Base-by-base conservation (phyloP, 2,329 filamentous ascomycete species). In the Colletotrichum viniferum region DNA sequence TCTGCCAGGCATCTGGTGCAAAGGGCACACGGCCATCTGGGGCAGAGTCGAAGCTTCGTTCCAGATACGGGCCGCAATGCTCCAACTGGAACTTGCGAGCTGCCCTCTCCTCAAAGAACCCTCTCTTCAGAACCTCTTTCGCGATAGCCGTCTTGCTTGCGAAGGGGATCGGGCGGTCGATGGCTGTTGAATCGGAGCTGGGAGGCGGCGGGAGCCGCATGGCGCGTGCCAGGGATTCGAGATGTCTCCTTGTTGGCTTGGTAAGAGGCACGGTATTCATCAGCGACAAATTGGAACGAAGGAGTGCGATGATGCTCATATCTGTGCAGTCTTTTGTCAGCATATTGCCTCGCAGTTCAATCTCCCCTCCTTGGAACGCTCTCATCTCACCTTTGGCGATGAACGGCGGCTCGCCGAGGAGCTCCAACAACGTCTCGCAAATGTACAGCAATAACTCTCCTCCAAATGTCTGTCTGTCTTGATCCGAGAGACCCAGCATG, bases 1-100 rank as follows among this genome's bases (percentile, higher is more conserved):
- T 86, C 83, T 96, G 94, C 94, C 94, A 96, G 4, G 89, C 90
- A 84, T 96, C 94, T 2, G 94, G 94, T 6, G 92, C 84, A 80
- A 96, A 96, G 3, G 85, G 82, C 1, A 95, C 94, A 74, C 94
- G 90, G n/a, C 86, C 77, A 81, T 96, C 94, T 0, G 91, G 89
- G 14, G 86, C 86, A 0, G 94, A 92, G 79, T 94, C 92, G 79
- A 95, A 93, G 78, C 89, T 92, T n/a, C 94, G 88, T 79, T 96
- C 94, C 82, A 96, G 89, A 79, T 94, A 95, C 0, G 94, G 94
- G 0, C 94, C 94, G 64, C 91, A 93, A 80, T 94, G 86, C 10
- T 90, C 83, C 13, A 96, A 85, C 79, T 96, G 94, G 76, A 96
- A 94, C 21, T 93, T 8, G 76, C 70, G 16, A 65, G 60, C 26